These are phyloP conservation scores for Sequoia sempervirens DNA, from an alignment of 75 land plant genomes.

Conservation along the genomic window DNA sequence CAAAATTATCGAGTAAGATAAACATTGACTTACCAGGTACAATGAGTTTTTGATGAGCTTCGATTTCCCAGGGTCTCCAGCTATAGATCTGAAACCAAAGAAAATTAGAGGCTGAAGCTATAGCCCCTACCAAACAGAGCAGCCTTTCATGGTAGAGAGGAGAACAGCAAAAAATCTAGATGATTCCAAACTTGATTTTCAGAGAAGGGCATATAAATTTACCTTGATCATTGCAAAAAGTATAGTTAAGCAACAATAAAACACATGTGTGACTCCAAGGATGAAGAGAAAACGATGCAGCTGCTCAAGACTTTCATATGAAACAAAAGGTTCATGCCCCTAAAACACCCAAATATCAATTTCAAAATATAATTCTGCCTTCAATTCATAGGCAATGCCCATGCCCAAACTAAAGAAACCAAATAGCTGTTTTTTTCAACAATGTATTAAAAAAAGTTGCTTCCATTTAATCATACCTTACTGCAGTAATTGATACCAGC, in stretches of 20 bases:
- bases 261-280: conserved; percentile 74
- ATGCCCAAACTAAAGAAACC: neutral
- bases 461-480: neutral
- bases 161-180: neutral
- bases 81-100: conserved; percentile 61
- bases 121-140: neutral
- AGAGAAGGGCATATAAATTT: neutral
- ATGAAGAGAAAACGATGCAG: conserved; percentile 70
- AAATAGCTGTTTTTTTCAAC: neutral
- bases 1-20: neutral
- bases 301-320: conserved; percentile 67
- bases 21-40: conserved; percentile 35
- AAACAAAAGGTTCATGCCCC: conserved; percentile 78
- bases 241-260: conserved; percentile 61
- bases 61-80: conserved; percentile 85
- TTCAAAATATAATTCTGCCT: neutral
- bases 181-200: neutral
- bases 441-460: neutral
- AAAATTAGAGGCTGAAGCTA: neutral
- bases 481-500: neutral
- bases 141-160: neutral
- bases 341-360: conserved; percentile 14
- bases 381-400: neutral
- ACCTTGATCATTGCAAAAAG: conserved; percentile 73
- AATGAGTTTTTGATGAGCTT: conserved; percentile 19